Evolutionary conservation across 2,329 filamentous ascomycete genomes (phyloP).

Genomic region (Botryotinia narcissicola): DNA sequence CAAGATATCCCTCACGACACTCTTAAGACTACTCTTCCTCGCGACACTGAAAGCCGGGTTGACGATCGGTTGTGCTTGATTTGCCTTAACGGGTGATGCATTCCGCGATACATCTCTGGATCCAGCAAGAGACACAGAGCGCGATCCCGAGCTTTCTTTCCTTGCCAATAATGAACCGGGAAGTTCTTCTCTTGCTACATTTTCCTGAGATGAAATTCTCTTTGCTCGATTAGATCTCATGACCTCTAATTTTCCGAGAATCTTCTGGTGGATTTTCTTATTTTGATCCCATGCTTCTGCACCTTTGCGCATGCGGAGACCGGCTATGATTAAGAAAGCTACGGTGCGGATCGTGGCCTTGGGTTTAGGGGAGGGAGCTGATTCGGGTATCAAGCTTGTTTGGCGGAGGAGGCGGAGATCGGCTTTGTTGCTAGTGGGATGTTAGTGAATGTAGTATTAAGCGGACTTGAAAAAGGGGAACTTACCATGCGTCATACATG

Average conservation of each 20-base stretch:
- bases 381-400: conserved; percentile 61
- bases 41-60: neutral
- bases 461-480: conserved; percentile 35
- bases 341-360: conserved; percentile 45
- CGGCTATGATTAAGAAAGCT: conserved; percentile 48
- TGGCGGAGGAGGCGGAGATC: conserved; percentile 82
- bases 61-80: conserved; percentile 7
- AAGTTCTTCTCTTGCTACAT: neutral
- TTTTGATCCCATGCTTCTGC: conserved; percentile 50
- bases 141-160: neutral
- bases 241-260: conserved; percentile 34
- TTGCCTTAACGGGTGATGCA: conserved; percentile 7
- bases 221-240: conserved; percentile 24
- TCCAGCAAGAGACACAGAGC: neutral
- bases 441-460: conserved; percentile 23
- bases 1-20: conserved; percentile 7
- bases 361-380: conserved; percentile 16
- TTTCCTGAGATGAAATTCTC: conserved; percentile 1
- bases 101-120: conserved; percentile 10
- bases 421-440: conserved; percentile 73
- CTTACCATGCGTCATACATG: conserved; percentile 87
- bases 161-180: neutral
- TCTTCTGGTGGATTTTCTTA: conserved; percentile 44
- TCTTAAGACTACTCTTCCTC: conserved; percentile 12
- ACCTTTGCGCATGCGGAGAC: conserved; percentile 50